These are phyloP conservation scores for Lyophyllum decastes DNA, from an alignment of 768 basidiomycete genomes.

Conservation along the genomic window DNA sequence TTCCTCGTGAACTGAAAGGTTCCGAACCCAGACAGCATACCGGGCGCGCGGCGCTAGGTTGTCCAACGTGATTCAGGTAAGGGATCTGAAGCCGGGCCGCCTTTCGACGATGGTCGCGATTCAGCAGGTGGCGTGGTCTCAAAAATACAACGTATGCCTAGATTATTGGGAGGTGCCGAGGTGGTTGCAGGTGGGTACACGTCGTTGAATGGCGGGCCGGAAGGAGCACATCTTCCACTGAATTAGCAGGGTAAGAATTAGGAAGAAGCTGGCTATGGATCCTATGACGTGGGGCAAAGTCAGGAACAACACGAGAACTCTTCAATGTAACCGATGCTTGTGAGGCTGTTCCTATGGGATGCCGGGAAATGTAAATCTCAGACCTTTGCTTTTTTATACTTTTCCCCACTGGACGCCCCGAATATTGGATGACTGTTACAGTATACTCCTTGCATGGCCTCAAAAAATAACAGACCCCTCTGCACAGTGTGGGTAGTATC, in stretches of 20 bases:
- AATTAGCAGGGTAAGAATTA: neutral
- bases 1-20: constrained; percentile 14
- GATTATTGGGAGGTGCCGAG: neutral
- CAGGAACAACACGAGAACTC: neutral
- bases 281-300: constrained; percentile 10
- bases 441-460: no score
- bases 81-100: constrained; percentile 14
- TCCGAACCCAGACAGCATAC: neutral
- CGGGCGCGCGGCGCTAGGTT: neutral
- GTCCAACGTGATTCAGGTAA: constrained; percentile 4
- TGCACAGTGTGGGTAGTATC: no score
- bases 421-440: no score
- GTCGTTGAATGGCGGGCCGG: constrained; percentile 14
- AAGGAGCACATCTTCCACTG: neutral
- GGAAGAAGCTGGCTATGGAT: neutral
- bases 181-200: neutral
- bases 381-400: no score
- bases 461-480: no score
- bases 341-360: no score
- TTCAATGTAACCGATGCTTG: neutral
- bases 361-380: no score
- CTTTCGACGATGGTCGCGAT: neutral
- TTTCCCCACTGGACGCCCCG: no score
- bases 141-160: neutral
- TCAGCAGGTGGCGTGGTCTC: neutral